Conservation (phyloP, 257 asterid species). For the Nicotiana attenuata region DNA sequence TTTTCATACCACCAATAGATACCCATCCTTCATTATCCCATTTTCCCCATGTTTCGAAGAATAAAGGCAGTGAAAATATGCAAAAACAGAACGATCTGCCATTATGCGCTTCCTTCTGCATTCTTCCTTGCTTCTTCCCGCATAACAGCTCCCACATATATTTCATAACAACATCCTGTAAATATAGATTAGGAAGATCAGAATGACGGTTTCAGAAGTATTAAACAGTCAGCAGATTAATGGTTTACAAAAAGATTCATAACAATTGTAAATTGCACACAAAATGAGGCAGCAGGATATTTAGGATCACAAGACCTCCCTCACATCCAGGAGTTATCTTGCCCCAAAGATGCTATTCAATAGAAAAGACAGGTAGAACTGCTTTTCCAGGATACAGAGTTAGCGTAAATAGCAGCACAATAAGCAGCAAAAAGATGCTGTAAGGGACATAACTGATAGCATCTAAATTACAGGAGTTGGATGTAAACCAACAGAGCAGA, state of each 20-base stretch:
- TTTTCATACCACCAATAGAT: background rate
- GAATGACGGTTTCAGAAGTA: background rate
- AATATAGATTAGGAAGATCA: background rate
- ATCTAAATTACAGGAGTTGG: background rate
- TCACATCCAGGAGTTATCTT: background rate
- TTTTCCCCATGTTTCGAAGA: background rate
- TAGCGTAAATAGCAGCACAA: background rate
- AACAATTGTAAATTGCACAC: background rate
- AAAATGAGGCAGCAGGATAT: background rate
- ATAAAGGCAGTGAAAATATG: background rate
- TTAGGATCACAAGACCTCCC: background rate
- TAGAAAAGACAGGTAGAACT: background rate
- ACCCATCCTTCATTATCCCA: background rate
- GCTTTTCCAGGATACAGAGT: background rate
- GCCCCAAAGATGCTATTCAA: background rate
- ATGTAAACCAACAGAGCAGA: background rate
- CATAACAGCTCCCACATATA: conserved; percentile 42
- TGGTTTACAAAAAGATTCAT: background rate
- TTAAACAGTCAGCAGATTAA: too few species aligned
- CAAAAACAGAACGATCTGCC: background rate
- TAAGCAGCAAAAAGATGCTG: background rate
- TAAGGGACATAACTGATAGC: background rate
- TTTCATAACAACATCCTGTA: conserved; percentile 62
- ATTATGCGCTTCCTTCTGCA: conserved; percentile 19
- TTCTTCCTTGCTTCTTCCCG: conserved; percentile 42